Conservation (phyloP, 2,329 filamentous ascomycete genomes). For the Coniochaeta prunicola region DNA sequence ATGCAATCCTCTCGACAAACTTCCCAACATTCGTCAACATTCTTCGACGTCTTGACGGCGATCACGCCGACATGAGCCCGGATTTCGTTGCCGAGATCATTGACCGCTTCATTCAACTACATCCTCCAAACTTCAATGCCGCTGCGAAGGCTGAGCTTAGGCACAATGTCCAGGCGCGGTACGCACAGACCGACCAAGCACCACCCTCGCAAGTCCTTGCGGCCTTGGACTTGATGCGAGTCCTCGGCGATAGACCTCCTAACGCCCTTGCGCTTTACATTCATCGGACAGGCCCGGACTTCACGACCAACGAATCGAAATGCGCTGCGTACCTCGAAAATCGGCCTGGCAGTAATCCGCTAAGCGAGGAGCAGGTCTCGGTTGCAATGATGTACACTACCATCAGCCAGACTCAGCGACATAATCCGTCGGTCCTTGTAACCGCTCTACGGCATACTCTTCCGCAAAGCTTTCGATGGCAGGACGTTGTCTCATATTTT, state of each 20-base stretch:
- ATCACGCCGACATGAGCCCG: slow-evolving; percentile 59
- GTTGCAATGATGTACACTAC: slow-evolving; percentile 64
- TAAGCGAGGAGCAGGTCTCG: slow-evolving; percentile 77
- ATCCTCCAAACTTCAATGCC: slow-evolving; percentile 78
- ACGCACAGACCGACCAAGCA: slow-evolving; percentile 54
- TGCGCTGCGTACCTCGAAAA: slow-evolving; percentile 48
- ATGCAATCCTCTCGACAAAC: slow-evolving; percentile 80
- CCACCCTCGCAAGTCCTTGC: slow-evolving; percentile 65
- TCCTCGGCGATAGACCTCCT: slow-evolving; percentile 51
- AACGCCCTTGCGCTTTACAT: slow-evolving; percentile 59
- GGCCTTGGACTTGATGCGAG: slow-evolving; percentile 60
- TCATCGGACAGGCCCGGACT: slow-evolving; percentile 65
- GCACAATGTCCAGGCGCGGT: slow-evolving; percentile 61
- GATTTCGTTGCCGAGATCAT: slow-evolving; percentile 72
- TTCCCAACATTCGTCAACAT: slow-evolving; percentile 71
- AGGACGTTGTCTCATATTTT: slow-evolving; percentile 69
- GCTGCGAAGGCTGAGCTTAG: slow-evolving; percentile 63
- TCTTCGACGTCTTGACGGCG: slow-evolving; percentile 57
- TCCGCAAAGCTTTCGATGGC: slow-evolving; percentile 58
- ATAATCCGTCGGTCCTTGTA: slow-evolving; percentile 49
- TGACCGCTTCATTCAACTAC: slow-evolving; percentile 80
- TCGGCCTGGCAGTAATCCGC: slow-evolving; percentile 46
- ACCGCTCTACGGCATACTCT: slow-evolving; percentile 56
- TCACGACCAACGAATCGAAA: slow-evolving; percentile 68
- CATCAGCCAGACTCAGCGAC: slow-evolving; percentile 47